Conservation (phyloP, 768 basidiomycete genomes). For the Cystobasidiopsis lactophilus region DNA sequence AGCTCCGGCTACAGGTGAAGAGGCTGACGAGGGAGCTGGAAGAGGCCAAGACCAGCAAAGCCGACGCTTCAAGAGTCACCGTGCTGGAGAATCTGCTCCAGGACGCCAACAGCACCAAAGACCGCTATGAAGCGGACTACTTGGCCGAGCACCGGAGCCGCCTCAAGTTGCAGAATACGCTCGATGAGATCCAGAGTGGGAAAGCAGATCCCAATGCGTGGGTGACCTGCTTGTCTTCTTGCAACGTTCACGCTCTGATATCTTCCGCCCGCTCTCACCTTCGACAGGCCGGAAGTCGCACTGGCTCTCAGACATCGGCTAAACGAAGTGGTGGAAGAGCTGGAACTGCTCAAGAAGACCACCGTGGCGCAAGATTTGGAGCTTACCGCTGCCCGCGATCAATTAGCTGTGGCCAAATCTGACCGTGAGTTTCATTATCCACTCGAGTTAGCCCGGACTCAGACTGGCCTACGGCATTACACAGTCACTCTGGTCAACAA, state of each 20-base stretch:
- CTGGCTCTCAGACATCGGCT: constrained; percentile 70
- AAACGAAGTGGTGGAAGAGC: constrained; percentile 64
- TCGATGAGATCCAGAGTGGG: constrained; percentile 79
- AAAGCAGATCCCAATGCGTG: constrained; percentile 57
- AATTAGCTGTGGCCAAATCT: constrained; percentile 63
- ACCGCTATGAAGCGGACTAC: constrained; percentile 70
- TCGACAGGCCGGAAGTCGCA: constrained; percentile 50
- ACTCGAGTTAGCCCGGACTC: not conserved
- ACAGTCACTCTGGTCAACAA: constrained; percentile 54
- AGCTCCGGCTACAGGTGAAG: constrained; percentile 67
- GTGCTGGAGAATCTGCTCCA: constrained; percentile 81
- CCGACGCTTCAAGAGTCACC: constrained; percentile 48
- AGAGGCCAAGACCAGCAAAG: constrained; percentile 47
- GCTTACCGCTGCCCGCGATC: constrained; percentile 38
- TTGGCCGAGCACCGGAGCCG: constrained; percentile 62
- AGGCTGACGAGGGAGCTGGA: constrained; percentile 62
- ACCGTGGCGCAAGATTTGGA: constrained; percentile 51
- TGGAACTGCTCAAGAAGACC: constrained; percentile 45
- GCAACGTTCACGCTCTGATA: not conserved
- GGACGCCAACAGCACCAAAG: constrained; percentile 75
- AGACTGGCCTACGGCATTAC: not conserved
- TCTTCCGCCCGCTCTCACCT: not conserved
- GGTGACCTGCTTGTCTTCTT: not conserved
- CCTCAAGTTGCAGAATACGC: constrained; percentile 49
- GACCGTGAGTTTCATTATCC: constrained; percentile 38